These are phyloP conservation scores for Coemansia sp. DNA, from an alignment of 192 early-diverging fungal genomes.

Conservation along the genomic window DNA sequence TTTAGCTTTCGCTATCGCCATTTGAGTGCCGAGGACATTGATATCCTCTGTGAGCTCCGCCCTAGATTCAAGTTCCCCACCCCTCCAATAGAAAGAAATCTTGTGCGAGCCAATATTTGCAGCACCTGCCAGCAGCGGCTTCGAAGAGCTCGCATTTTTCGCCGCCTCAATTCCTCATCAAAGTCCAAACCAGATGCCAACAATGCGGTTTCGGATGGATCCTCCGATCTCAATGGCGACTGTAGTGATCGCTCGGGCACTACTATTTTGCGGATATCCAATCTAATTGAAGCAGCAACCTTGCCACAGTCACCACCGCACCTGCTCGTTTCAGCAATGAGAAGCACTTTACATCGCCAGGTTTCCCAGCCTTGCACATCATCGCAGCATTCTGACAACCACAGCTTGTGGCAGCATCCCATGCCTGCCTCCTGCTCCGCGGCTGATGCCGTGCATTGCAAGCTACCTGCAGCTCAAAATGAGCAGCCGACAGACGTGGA, in stretches of 20 bases:
- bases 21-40: slow-evolving; percentile 50
- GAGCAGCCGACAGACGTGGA: neutral
- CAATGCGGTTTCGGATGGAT: neutral
- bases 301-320: neutral
- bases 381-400: neutral
- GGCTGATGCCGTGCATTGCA: slow-evolving; percentile 1
- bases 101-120: slow-evolving; percentile 53
- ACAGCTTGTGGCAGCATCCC: neutral
- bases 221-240: neutral
- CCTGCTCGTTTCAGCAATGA: slow-evolving; percentile 16
- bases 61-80: slow-evolving; percentile 41
- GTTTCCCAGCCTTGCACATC: neutral
- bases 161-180: neutral
- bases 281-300: neutral
- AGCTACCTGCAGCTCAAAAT: neutral
- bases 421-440: neutral
- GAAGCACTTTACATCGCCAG: slow-evolving; percentile 13
- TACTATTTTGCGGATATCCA: neutral
- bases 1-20: slow-evolving; percentile 56
- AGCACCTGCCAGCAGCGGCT: slow-evolving; percentile 55
- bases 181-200: neutral
- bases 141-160: slow-evolving; percentile 35
- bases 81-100: slow-evolving; percentile 34
- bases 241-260: neutral
- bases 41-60: slow-evolving; percentile 35